Evolutionary conservation across 805 yeast genomes (phyloP), one percentile per base, ranked within the genome.

Genomic region (Lipomyces japonicus): DNA sequence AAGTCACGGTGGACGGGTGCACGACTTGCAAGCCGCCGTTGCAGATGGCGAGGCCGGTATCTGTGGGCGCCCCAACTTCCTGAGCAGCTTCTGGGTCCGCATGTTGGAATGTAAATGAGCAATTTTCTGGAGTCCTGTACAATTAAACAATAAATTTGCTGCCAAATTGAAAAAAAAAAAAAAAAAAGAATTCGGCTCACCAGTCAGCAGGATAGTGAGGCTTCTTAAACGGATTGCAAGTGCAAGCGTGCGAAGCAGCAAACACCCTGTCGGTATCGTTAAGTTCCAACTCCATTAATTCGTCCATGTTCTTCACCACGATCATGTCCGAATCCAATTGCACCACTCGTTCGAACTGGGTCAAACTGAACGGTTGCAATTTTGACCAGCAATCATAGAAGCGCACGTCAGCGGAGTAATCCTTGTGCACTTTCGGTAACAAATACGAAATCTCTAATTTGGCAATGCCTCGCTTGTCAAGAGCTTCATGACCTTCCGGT

Each of bases 321-420:
- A 78, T 66, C 84, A 80, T 80, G 63, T 80, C 85, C 16, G 78
- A 72, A 58, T 80, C 85, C 48, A 80, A 66, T 56, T 74, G 80
- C 23, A 77, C 75, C 10, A 79, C 75, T 38, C 78, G 68, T n/a
- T 77, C 73, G 53, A 72, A 80, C 55, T 79, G 77, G 9, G 62
- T 56, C 46, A 80, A 65, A 22, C 72, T 68, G 61, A 80, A 80
- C 7, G 80, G 76, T 65, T 77, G 80, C 42, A 80, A 63, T 63
- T 80, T 80, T 25, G 82, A 71, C 82, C 83, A 80, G 56, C 82
- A 78, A 61, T 79, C 83, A 58, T 74, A 68, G 64, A 80, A 80
- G 31, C 84, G 65, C 9, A 75, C 70, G 56, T 80, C 84, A 32
- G 71, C 65, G 9, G 71, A 63, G 56, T 76, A 76, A 48, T 75